A percentile compares a stretch with the other conserved stretches of the same genome.
Evolutionary conservation across 257 asterid species (phyloP).

Genomic region (Lithospermum erythrorhizon): DNA sequence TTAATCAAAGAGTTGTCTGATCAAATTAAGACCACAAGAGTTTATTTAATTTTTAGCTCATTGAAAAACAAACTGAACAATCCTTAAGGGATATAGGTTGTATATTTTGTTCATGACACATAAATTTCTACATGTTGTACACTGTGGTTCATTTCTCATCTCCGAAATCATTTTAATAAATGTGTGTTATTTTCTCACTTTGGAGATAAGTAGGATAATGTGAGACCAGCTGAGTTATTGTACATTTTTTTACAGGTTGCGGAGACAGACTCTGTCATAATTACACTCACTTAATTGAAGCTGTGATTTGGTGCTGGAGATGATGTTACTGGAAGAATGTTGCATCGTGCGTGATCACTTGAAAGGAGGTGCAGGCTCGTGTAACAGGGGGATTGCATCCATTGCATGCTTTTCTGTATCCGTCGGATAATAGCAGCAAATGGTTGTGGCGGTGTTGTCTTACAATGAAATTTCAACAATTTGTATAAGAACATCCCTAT

Average conservation of each 20-base stretch:
- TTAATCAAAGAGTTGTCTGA: no score
- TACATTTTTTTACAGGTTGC: conserved; percentile 44
- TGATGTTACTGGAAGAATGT: conserved; percentile 67
- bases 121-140: no score
- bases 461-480: conserved; percentile 55
- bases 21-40: no score
- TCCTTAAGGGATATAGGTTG: no score
- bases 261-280: conserved; percentile 72
- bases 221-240: not conserved
- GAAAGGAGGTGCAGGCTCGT: conserved; percentile 80
- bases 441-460: conserved; percentile 99
- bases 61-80: no score
- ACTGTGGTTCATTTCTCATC: not conserved
- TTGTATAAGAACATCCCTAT: conserved; percentile 49
- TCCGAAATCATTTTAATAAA: no score
- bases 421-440: conserved; percentile 82
- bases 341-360: conserved; percentile 72
- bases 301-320: conserved; percentile 93
- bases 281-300: conserved; percentile 98
- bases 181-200: not conserved
- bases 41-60: no score
- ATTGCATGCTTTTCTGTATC: conserved; percentile 80
- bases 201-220: not conserved
- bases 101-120: no score
- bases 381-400: conserved; percentile 98